These are phyloP conservation scores for Plantago ovata DNA, from an alignment of 257 asterid species.

Conservation along the genomic window DNA sequence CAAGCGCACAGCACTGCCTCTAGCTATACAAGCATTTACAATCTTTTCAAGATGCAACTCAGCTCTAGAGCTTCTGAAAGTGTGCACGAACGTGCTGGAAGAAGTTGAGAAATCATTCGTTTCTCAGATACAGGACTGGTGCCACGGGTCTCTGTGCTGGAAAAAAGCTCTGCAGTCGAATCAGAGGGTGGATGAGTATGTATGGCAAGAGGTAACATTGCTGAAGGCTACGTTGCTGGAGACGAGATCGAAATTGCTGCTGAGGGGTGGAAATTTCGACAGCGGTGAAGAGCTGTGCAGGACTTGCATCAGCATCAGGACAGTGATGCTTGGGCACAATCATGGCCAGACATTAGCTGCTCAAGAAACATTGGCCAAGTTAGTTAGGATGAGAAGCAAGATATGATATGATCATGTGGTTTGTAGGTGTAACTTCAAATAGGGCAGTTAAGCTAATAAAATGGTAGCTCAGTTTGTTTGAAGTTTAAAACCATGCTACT, in stretches of 20 bases:
- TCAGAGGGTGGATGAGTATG: constrained; percentile 69
- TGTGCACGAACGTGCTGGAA: constrained; percentile 79
- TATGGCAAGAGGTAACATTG: constrained; percentile 83
- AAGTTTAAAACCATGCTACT: constrained; percentile 16
- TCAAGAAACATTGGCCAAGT: constrained; percentile 77
- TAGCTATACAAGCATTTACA: constrained; percentile 57
- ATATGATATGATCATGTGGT: constrained; percentile 26
- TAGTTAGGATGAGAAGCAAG: constrained; percentile 89
- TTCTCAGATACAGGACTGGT: constrained; percentile 75
- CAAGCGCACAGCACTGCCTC: constrained; percentile 61
- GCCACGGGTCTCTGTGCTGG: constrained; percentile 84
- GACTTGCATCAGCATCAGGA: constrained; percentile 74
- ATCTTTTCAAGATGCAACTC: constrained; percentile 72
- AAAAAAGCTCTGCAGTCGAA: constrained; percentile 53
- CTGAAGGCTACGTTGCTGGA: constrained; percentile 66
- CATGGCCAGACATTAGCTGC: constrained; percentile 80
- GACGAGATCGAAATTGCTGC: constrained; percentile 61
- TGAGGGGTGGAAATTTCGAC: constrained; percentile 76
- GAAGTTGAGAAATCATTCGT: constrained; percentile 85
- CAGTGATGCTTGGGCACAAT: constrained; percentile 83
- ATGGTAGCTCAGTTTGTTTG: constrained; percentile 28
- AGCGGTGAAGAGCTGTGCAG: constrained; percentile 79
- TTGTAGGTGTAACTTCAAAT: constrained; percentile 6
- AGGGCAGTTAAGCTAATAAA: background rate
- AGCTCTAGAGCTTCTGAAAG: constrained; percentile 77